phyloP scores from a whole-genome alignment of 257 asterid species.

The Avicennia marina region DNA sequence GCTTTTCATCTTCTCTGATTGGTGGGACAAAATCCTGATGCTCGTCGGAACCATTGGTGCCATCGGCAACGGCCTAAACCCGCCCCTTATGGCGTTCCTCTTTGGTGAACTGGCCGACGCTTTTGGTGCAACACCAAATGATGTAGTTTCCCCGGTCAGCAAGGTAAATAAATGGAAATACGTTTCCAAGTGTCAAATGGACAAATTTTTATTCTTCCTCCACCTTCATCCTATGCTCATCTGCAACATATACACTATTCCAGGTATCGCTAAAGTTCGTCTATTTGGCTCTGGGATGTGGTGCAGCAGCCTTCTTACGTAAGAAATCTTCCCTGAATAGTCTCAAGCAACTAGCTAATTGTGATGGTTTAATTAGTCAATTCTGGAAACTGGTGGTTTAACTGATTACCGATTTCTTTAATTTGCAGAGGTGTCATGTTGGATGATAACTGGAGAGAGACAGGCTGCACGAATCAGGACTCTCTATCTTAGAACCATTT shows the following conservation, averaged over 20 bases:
- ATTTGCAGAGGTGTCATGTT: slow-evolving; percentile 72
- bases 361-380: too few species aligned
- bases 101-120: slow-evolving; percentile 71
- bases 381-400: too few species aligned
- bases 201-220: not conserved
- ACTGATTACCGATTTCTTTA: too few species aligned
- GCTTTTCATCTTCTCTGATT: slow-evolving; percentile 67
- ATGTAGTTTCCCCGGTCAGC: slow-evolving; percentile 43
- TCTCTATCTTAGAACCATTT: slow-evolving; percentile 59
- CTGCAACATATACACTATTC: not conserved
- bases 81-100: slow-evolving; percentile 69
- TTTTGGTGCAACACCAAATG: slow-evolving; percentile 34
- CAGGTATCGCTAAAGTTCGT: slow-evolving; percentile 69
- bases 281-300: slow-evolving; percentile 68
- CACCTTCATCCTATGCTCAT: not conserved
- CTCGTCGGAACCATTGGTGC: slow-evolving; percentile 59
- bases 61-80: slow-evolving; percentile 58
- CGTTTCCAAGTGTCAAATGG: too few species aligned
- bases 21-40: slow-evolving; percentile 55
- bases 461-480: slow-evolving; percentile 75
- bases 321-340: slow-evolving; percentile 9
- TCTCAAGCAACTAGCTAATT: not conserved
- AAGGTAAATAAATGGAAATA: too few species aligned
- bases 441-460: slow-evolving; percentile 95
- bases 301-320: slow-evolving; percentile 70